phyloP scores from a whole-genome alignment of 345 rosid species.

The Salix exigua region DNA sequence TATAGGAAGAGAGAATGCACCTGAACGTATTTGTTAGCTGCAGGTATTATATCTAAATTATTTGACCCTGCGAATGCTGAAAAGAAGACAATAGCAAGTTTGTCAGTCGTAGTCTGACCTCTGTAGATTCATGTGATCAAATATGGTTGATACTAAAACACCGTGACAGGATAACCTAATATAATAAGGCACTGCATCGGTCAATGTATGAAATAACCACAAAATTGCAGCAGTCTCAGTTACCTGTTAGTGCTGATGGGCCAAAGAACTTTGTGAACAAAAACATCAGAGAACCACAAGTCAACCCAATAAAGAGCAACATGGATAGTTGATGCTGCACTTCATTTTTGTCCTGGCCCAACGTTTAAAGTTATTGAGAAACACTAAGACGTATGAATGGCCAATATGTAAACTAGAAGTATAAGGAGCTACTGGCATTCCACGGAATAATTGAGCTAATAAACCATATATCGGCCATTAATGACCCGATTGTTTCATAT shows the following conservation, averaged over 20 bases:
- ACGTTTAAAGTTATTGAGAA: not conserved
- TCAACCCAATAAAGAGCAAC: constrained; percentile 64
- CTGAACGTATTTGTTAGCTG: constrained; percentile 31
- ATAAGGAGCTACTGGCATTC: too few relatives aligned
- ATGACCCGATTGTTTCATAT: too few relatives aligned
- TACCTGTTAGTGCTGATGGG: constrained; percentile 75
- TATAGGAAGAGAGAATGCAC: constrained; percentile 6
- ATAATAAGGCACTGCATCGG: not conserved
- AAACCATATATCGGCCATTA: too few relatives aligned
- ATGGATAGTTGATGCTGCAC: constrained; percentile 81
- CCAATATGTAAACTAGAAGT: too few relatives aligned
- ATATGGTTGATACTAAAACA: not conserved
- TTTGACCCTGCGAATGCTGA: constrained; percentile 18
- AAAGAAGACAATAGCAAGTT: not conserved
- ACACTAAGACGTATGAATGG: too few relatives aligned
- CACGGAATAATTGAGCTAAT: too few relatives aligned
- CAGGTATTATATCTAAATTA: constrained; percentile 19
- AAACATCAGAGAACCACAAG: constrained; percentile 76
- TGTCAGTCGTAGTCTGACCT: not conserved
- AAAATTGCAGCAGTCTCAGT: constrained; percentile 10
- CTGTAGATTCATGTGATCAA: not conserved
- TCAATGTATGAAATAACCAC: constrained; percentile 7
- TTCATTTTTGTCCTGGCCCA: constrained; percentile 62
- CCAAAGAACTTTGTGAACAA: constrained; percentile 67
- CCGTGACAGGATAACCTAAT: not conserved